Evolutionary conservation across 2,329 filamentous ascomycete genomes (phyloP).

Genomic region (Fusarium globosum): DNA sequence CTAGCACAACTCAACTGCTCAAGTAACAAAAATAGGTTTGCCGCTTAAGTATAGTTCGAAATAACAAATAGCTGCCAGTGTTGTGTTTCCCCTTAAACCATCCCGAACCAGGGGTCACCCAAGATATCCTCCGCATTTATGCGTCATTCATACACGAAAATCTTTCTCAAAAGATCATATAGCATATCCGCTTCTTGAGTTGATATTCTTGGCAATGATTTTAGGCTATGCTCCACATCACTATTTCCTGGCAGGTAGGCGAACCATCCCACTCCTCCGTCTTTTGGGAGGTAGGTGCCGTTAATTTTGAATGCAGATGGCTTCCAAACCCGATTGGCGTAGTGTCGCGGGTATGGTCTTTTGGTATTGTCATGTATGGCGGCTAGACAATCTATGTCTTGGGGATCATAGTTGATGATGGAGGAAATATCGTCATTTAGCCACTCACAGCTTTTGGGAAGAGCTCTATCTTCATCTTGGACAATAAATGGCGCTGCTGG

Average conservation of each 20-base stretch:
- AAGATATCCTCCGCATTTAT: neutral
- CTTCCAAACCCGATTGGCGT: fast-evolving
- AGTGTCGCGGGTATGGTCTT: neutral
- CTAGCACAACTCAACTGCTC: neutral
- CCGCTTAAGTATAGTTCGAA: too few species aligned
- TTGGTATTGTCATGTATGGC: neutral
- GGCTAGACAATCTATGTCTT: neutral
- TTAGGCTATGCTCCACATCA: fast-evolving
- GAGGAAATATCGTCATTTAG: neutral
- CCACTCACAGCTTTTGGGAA: neutral
- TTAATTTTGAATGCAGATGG: neutral
- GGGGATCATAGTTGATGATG: neutral
- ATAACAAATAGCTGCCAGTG: neutral
- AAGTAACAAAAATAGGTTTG: neutral
- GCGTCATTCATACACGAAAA: neutral
- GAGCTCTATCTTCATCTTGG: neutral
- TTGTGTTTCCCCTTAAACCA: neutral
- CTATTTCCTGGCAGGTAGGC: neutral
- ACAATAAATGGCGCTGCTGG: neutral
- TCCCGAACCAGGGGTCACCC: neutral
- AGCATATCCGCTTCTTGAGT: neutral
- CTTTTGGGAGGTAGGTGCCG: neutral
- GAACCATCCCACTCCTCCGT: neutral
- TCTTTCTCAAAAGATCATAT: neutral
- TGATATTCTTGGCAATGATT: neutral